A percentile compares a stretch with the other conserved stretches of the same genome.
These are phyloP conservation scores for Linnemannia elongata DNA, from an alignment of 192 early-diverging fungal species.

Conservation along the genomic window DNA sequence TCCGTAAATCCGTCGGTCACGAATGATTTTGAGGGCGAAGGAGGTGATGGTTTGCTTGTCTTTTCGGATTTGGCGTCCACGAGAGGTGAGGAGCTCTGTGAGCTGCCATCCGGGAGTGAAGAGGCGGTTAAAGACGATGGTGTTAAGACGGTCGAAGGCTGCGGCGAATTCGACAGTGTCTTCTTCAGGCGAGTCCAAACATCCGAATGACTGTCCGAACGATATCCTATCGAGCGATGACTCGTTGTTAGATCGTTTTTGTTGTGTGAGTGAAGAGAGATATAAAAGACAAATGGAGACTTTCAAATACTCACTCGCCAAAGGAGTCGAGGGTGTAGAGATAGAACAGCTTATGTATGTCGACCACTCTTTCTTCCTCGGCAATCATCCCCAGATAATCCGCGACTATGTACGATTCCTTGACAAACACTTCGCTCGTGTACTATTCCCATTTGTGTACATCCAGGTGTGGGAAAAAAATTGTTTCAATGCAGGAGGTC, in stretches of 20 bases:
- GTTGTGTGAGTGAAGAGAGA: too few species aligned
- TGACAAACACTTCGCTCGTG: slow-evolving; percentile 2
- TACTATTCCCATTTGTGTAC: not conserved
- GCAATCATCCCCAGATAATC: slow-evolving; percentile 24
- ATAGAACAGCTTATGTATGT: slow-evolving; percentile 60
- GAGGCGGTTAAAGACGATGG: slow-evolving; percentile 22
- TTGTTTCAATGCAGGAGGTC: not conserved
- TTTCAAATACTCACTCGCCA: slow-evolving; percentile 37
- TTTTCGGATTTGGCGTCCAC: not conserved
- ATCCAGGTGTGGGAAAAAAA: not conserved
- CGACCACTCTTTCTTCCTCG: slow-evolving; percentile 30
- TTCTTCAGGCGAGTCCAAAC: slow-evolving; percentile 11
- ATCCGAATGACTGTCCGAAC: slow-evolving; percentile 34
- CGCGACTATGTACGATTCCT: slow-evolving; percentile 1
- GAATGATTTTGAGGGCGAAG: slow-evolving; percentile 37
- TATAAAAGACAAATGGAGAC: not conserved
- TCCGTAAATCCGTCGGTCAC: not conserved
- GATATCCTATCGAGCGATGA: slow-evolving; percentile 3
- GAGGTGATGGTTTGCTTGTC: slow-evolving; percentile 22
- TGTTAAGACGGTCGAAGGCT: slow-evolving; percentile 64
- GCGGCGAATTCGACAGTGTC: slow-evolving; percentile 53
- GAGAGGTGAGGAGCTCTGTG: slow-evolving; percentile 11
- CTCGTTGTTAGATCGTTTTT: too few species aligned
- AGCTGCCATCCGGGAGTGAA: slow-evolving; percentile 26
- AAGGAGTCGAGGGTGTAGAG: slow-evolving; percentile 63